Evolutionary conservation across 345 rosid genomes (phyloP), one percentile per base, ranked within the genome.

Genomic region (Boechera stricta): DNA sequence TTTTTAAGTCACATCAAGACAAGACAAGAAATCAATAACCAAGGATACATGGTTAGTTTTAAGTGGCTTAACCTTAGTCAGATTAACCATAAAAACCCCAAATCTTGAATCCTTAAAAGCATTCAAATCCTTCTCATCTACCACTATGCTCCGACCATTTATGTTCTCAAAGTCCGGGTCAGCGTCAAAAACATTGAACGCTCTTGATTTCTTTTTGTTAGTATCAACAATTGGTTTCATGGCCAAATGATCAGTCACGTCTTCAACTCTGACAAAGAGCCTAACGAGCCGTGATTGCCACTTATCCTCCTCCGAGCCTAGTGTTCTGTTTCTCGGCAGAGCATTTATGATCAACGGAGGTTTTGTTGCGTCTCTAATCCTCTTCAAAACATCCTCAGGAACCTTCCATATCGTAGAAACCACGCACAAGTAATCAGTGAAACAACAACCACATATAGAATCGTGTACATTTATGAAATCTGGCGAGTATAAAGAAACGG

Each of bases 21-120:
- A 29, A 58, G 1, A 57, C 21, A 51, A 60, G 15, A 60, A 21
- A 0, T 28, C 69, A 31, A 61, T 41, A 55, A 70, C n/a, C 36
- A 16, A 60, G 13, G 33, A 0, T 39, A 42, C 26, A 54, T 45
- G 16, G 44, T 45, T 33, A 41, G 32, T 26, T 5, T 28, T 2
- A 59, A 64, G 10, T 41, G 56, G 3, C 60, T 13, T 71, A 36
- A 77, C 80, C 76, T 77, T 84, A 5, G 88, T 86, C 76, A 91
- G 71, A 81, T 91, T 84, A 75, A 91, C 97, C 90, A 89, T 83
- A 79, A 85, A 89, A 75, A 87, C 75, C 10, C 92, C 90, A 47
- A 84, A 7, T 42, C 81, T 73, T 11, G 92, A 86, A 12, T 68
- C 81, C 59, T 71, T 81, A 5, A 91, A 72, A 13, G 71, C 68